Percentiles rank a stretch among this genome's conserved stretches.
These are phyloP conservation scores for Heliosperma pusillum DNA, from an alignment of 148 eudicot genomes.

Conservation along the genomic window DNA sequence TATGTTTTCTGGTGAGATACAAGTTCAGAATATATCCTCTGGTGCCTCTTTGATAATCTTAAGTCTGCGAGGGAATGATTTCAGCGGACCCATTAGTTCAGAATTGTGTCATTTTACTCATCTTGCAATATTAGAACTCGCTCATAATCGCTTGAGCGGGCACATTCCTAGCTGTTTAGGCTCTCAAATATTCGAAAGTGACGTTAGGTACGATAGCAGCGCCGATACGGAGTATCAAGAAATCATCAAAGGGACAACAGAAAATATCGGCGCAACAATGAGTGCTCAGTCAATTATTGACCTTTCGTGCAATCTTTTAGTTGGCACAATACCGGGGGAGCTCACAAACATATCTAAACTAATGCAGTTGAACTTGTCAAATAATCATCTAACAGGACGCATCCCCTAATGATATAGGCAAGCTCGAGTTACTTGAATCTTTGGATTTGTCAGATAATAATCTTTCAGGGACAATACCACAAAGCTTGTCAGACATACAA, in stretches of 20 bases:
- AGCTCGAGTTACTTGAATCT: constrained; percentile 12
- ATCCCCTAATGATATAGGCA: constrained; percentile 27
- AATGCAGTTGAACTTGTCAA: constrained; percentile 19
- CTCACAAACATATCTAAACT: constrained; percentile 20
- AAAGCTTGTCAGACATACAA: constrained; percentile 10
- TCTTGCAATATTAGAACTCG: neutral
- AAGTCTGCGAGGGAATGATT: neutral
- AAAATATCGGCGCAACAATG: neutral
- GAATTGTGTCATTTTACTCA: neutral
- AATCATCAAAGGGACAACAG: neutral
- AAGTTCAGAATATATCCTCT: neutral
- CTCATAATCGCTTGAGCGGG: neutral
- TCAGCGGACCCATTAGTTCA: neutral
- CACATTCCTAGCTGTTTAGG: constrained; percentile 14
- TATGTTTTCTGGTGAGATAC: neutral
- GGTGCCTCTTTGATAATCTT: no score
- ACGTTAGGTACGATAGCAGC: no score
- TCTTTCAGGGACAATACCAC: constrained; percentile 27
- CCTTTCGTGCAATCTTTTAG: constrained; percentile 38
- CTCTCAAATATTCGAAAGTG: neutral
- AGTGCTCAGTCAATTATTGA: constrained; percentile 13
- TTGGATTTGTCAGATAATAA: constrained; percentile 26
- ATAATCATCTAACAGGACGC: constrained; percentile 22
- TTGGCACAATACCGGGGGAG: constrained; percentile 36
- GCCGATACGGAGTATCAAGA: neutral